Evolutionary conservation across 2,329 filamentous ascomycete genomes (phyloP), one percentile per base, ranked within the genome.

Genomic region (Aspergillus felis): DNA sequence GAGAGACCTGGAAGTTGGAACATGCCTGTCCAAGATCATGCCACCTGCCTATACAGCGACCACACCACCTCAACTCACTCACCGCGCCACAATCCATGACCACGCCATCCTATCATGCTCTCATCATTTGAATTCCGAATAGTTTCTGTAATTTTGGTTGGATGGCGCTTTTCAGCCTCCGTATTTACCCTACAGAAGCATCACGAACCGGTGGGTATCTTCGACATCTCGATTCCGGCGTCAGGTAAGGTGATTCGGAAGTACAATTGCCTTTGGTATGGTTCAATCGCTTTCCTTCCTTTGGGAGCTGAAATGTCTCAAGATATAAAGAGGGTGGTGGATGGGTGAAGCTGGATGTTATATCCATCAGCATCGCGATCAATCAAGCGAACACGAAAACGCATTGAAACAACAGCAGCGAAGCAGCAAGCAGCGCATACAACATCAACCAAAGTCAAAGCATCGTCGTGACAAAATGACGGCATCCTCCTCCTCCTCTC

Each of bases 401-500:
- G 32, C 32, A 17, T 17, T 17, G 32, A 35, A 35, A 35, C 10
- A 14, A 35, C 32, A 12, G 12, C 32, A 6, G 32, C 32, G 53
- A 50, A 32, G 9, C 28, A 10, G 28, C 10, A 12, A 50, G 7
- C 27, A 48, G 42, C 52, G 38, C 44, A 49, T 44, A 17, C 41
- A 32, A 22, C 22, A 25, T 35, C 32, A 24, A 47, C 48, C 38
- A 42, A 22, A 22, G 24, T 46, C n/a, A 57, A 24, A 48, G 27
- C 28, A 53, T 28, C 32, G 25, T 24, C 10, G 14, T 10, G 42
- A 7, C 49, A 41, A 10, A 41, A 49, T 24, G 44, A 61, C 47
- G 9, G 62, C 60, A 57, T n/a, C 64, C 7, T 54, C 54, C 14
- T 54, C 54, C 14, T 8, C 56, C 44, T 24, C 60, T 52, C 69